Base-by-base conservation (phyloP, 306 rosid genomes). In the Vigna angularis region DNA sequence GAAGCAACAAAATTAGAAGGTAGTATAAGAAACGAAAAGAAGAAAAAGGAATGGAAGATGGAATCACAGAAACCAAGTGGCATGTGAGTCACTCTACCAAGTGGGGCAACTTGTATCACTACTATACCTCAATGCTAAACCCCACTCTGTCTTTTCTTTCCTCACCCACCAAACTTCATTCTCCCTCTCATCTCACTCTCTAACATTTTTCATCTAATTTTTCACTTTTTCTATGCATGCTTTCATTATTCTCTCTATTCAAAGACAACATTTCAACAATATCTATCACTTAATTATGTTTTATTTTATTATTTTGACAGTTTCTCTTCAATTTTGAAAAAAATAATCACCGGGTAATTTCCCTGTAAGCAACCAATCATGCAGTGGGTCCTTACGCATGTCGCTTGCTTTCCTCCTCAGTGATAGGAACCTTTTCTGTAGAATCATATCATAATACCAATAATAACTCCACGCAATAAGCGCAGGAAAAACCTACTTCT, bases 51-150 rank as follows among this genome's bases (percentile, higher is more conserved):
- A 73, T 12, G 38, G 62, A 28, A 78, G 66, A 62, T 34, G 67
- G 72, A 76, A 77, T 67, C 78, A 76, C 51, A 47, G 66, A 66
- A 76, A 82, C 73, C 86, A 79, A 55, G 59, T 36, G 58, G 79
- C 94, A 88, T 88, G 91, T 89, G 94, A 83, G 82, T 87, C 88
- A 67, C 79, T 84, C 93, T 81, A 59, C 88, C 93, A 83, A 79
- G 91, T 87, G 91, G 97, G 89, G 85, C 83, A 80, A 28, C 86
- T 77, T 79, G 4, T 78, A 81, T 83, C 87, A 82, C 58, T 76
- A 63, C 2, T 36, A 6, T 80, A 76, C 87, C 88, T 85, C 89
- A 88, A 81, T 82, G 83, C 74, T 69, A 73, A 53, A 75, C 87
- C 89, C 89, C 89, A 84, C 89, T 30, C 28, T 81, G 83, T 79